phyloP scores from a whole-genome alignment of 805 yeast species.

The Candida ortonii region DNA sequence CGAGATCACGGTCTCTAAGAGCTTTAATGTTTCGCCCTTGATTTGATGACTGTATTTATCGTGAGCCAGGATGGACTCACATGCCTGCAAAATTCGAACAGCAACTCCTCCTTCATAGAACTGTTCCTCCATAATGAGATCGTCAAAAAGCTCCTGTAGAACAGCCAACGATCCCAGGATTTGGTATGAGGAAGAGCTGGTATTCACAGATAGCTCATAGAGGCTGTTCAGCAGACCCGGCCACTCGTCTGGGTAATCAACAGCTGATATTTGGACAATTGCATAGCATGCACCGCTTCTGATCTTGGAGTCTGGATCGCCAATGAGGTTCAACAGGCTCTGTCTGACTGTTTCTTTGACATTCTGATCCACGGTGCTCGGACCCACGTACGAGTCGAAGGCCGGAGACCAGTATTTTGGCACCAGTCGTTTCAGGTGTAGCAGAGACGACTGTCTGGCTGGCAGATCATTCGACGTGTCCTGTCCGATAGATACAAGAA shows the following conservation, averaged over 20 bases:
- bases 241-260: conserved; percentile 97
- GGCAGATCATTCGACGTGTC: conserved; percentile 31
- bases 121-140: conserved; percentile 79
- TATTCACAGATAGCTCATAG: conserved; percentile 34
- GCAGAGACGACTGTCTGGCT: conserved; percentile 58
- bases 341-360: conserved; percentile 51
- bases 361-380: conserved; percentile 44
- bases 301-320: conserved; percentile 53
- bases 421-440: conserved; percentile 65
- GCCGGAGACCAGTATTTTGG: conserved; percentile 82
- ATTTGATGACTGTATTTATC: conserved; percentile 30
- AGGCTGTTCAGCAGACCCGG: conserved; percentile 59
- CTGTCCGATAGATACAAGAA: conserved; percentile 43
- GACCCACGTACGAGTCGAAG: conserved; percentile 70
- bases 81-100: conserved; percentile 46
- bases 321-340: conserved; percentile 47
- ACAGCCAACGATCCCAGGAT: conserved; percentile 57
- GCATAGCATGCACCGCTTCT: conserved; percentile 68
- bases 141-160: conserved; percentile 77
- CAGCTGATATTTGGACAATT: conserved; percentile 79
- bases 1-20: conserved; percentile 52
- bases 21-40: conserved; percentile 45
- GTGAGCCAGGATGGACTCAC: conserved; percentile 40
- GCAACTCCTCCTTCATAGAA: conserved; percentile 79
- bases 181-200: conserved; percentile 31